Evolutionary conservation across 768 basidiomycete species (phyloP).

Genomic region (Boletus pseudopeckii): DNA sequence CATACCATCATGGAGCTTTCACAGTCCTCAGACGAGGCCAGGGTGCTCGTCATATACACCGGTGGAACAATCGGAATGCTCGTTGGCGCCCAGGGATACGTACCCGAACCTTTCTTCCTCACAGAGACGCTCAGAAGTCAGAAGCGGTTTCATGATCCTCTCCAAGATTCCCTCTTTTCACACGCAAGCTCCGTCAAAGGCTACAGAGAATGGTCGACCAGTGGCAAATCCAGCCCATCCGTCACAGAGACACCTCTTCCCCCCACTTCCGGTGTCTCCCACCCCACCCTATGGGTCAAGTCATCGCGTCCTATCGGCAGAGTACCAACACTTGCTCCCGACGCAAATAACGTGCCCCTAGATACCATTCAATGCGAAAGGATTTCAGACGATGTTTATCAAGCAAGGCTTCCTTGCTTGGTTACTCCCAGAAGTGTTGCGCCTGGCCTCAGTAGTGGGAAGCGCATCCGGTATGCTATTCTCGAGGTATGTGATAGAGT

Average conservation of each 20-base stretch:
- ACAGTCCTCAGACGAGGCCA: conserved; percentile 60
- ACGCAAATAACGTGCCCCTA: conserved; percentile 21
- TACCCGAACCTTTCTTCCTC: conserved; percentile 84
- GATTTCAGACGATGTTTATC: conserved; percentile 62
- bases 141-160: conserved; percentile 87
- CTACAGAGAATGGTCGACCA: conserved; percentile 72
- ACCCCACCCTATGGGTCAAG: conserved; percentile 53
- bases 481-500: conserved; percentile 56
- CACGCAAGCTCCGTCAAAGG: conserved; percentile 75
- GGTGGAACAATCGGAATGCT: conserved; percentile 92
- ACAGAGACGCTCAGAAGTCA: conserved; percentile 81
- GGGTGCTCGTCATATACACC: conserved; percentile 86
- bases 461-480: conserved; percentile 82
- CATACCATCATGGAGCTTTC: conserved; percentile 44
- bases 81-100: conserved; percentile 69
- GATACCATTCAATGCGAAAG: conserved; percentile 40
- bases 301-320: conserved; percentile 67
- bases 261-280: conserved; percentile 14
- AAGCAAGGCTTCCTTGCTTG: conserved; percentile 69
- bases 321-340: conserved; percentile 35
- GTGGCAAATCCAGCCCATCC: conserved; percentile 54
- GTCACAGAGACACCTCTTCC: conserved; percentile 7
- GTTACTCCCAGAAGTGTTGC: conserved; percentile 73
- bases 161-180: conserved; percentile 82
- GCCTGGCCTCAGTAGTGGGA: conserved; percentile 56